Evolutionary conservation across 2,329 filamentous ascomycete species (phyloP).

Genomic region (Alternaria solani): DNA sequence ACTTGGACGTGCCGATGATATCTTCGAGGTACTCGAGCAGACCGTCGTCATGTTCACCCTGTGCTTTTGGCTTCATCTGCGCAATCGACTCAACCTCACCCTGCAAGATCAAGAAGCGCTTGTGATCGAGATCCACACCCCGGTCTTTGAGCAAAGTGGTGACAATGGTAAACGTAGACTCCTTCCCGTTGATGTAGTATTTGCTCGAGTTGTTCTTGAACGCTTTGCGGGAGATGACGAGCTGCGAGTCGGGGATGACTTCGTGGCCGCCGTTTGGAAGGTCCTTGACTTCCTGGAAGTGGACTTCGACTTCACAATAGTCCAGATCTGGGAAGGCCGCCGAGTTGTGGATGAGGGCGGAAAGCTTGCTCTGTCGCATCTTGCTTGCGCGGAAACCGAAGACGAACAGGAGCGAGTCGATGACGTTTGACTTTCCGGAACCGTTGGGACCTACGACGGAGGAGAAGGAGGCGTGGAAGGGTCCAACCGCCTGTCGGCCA

Average conservation of each 20-base stretch:
- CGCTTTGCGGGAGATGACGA: constrained; percentile 88
- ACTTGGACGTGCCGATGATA: constrained; percentile 98
- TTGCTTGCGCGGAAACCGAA: constrained; percentile 99
- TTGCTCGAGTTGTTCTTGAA: constrained; percentile 99
- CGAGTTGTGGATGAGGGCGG: constrained; percentile 96
- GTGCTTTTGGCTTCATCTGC: constrained; percentile 98
- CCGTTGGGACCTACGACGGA: constrained; percentile 98
- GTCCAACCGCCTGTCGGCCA: constrained; percentile 91
- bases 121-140: constrained; percentile 96
- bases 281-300: constrained; percentile 96
- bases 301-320: constrained; percentile 93
- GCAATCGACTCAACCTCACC: constrained; percentile 98
- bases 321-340: constrained; percentile 85
- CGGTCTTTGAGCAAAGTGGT: constrained; percentile 85
- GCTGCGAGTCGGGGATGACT: constrained; percentile 80
- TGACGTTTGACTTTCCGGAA: constrained; percentile 98
- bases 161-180: constrained; percentile 91
- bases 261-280: constrained; percentile 77
- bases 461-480: constrained; percentile 96
- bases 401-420: constrained; percentile 97
- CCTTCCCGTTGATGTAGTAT: constrained; percentile 92
- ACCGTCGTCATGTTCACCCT: constrained; percentile 93
- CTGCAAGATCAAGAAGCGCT: constrained; percentile 95
- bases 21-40: constrained; percentile 96
- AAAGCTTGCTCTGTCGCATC: constrained; percentile 99